These are phyloP conservation scores for Alternaria hordeiaustralica DNA, from an alignment of 2,329 filamentous ascomycete genomes.

Conservation along the genomic window DNA sequence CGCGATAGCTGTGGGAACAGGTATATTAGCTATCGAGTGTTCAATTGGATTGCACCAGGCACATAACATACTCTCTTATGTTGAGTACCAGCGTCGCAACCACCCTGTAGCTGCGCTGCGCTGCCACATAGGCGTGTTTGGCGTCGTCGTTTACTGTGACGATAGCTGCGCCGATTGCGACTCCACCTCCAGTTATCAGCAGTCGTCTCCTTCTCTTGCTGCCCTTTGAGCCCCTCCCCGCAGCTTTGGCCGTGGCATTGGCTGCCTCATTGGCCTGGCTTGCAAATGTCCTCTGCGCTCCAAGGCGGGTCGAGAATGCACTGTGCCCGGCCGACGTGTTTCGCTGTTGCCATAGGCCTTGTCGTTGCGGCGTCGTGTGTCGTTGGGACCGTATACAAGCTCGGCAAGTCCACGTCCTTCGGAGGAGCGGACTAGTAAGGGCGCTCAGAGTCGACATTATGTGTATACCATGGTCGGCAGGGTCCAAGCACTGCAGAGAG, in stretches of 20 bases:
- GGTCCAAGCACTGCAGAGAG: constrained; percentile 4
- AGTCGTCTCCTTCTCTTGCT: constrained; percentile 37
- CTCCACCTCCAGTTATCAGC: constrained; percentile 33
- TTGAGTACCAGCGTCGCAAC: constrained; percentile 75
- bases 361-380: constrained; percentile 25
- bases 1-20: constrained; percentile 74
- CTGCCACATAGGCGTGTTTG: constrained; percentile 76
- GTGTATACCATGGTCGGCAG: constrained; percentile 25
- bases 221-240: constrained; percentile 15
- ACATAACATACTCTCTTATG: constrained; percentile 85
- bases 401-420: constrained; percentile 46
- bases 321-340: constrained; percentile 6
- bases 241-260: constrained; percentile 9
- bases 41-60: not conserved
- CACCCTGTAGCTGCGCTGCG: constrained; percentile 80
- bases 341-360: constrained; percentile 26
- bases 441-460: constrained; percentile 39
- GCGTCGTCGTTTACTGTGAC: constrained; percentile 69
- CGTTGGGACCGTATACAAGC: constrained; percentile 39
- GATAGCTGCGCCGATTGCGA: constrained; percentile 50
- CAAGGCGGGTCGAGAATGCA: constrained; percentile 1
- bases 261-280: constrained; percentile 9
- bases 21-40: constrained; percentile 19
- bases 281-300: constrained; percentile 16
- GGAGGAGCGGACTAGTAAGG: constrained; percentile 34